These are phyloP conservation scores for Yamadazyma sp. DNA, from an alignment of 805 yeast genomes.

Conservation along the genomic window DNA sequence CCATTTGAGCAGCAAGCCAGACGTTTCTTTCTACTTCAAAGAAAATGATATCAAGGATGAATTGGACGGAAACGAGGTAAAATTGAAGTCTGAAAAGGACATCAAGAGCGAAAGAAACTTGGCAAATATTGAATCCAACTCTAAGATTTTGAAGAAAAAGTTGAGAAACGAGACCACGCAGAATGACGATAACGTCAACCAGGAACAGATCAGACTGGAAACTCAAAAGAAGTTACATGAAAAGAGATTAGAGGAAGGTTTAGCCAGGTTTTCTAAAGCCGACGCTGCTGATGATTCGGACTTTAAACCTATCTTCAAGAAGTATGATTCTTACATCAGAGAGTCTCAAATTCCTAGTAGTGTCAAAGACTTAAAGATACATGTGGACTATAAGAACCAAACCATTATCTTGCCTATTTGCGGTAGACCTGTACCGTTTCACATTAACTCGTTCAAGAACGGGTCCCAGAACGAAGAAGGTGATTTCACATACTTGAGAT, in stretches of 20 bases:
- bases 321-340: conserved; percentile 90
- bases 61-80: conserved; percentile 22
- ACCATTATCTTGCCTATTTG: conserved; percentile 87
- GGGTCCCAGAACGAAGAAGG: conserved; percentile 97
- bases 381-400: conserved; percentile 84
- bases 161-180: conserved; percentile 72
- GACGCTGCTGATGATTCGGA: conserved; percentile 67
- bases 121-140: conserved; percentile 38
- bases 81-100: conserved; percentile 42
- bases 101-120: conserved; percentile 29
- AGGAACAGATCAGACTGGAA: conserved; percentile 77
- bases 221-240: conserved; percentile 83
- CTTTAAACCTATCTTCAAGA: conserved; percentile 73
- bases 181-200: conserved; percentile 62
- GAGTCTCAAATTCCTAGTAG: conserved; percentile 87
- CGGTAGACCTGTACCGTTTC: conserved; percentile 98
- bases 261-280: conserved; percentile 75
- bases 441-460: conserved; percentile 88
- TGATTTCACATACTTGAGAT: conserved; percentile 83
- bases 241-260: conserved; percentile 82
- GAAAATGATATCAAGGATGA: conserved; percentile 38
- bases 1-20: conserved; percentile 68
- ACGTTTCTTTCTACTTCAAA: conserved; percentile 81
- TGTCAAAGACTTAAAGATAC: conserved; percentile 81
- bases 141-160: conserved; percentile 75